These are phyloP conservation scores for Claviceps fusiformis DNA, from an alignment of 2,329 filamentous ascomycete species.

Conservation along the genomic window DNA sequence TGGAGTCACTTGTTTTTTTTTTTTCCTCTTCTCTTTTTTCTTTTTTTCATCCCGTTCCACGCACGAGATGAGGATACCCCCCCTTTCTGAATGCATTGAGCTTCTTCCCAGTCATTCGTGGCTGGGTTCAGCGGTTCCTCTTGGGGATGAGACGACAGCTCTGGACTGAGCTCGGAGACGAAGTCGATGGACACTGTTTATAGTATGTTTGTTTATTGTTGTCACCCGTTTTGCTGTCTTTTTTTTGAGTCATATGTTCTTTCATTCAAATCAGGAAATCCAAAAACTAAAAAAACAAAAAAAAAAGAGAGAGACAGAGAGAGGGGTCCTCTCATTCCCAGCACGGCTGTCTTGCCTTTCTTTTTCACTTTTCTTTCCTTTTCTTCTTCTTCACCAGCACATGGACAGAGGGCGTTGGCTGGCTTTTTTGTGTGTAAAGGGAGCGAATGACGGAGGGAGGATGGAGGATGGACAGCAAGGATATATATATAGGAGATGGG, in stretches of 20 bases:
- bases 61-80: slow-evolving; percentile 5
- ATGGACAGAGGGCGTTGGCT: slow-evolving; percentile 1
- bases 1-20: too few species aligned
- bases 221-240: background rate
- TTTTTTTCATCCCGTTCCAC: background rate
- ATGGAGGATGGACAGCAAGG: background rate
- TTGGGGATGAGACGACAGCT: background rate
- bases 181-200: slow-evolving; percentile 1
- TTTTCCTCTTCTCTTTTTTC: background rate
- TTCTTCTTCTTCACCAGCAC: background rate
- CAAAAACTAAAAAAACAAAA: too few species aligned
- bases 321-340: background rate
- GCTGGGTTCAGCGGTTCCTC: background rate
- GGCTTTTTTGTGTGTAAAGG: background rate
- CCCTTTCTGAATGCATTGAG: background rate
- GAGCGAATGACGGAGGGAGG: background rate
- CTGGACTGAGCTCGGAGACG: slow-evolving; percentile 2
- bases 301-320: background rate
- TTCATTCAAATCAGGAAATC: background rate
- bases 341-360: background rate
- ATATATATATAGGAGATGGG: background rate
- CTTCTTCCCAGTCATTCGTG: slow-evolving; percentile 1
- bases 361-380: background rate
- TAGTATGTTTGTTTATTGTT: background rate
- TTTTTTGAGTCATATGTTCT: background rate